Evolutionary conservation across 805 yeast species (phyloP).

Genomic region (Helenozyma baotianmanensis): DNA sequence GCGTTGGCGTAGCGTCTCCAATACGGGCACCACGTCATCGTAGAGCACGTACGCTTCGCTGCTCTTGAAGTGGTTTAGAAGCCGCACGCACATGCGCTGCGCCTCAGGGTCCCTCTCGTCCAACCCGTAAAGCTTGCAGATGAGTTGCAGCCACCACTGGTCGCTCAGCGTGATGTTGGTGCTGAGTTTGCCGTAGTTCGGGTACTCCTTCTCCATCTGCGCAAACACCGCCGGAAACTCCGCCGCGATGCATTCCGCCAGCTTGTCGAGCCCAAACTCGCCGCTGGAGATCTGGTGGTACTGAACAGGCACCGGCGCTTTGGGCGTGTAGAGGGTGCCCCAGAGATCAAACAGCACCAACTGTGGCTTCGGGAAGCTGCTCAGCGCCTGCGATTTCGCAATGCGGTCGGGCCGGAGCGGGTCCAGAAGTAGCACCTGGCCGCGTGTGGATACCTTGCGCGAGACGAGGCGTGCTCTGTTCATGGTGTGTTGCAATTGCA

Average conservation of each 20-base stretch:
- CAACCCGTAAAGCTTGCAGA: conserved; percentile 41
- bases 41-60: conserved; percentile 49
- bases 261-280: conserved; percentile 38
- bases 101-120: conserved; percentile 18
- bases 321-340: conserved; percentile 60
- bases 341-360: conserved; percentile 65
- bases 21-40: conserved; percentile 49
- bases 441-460: too few relatives aligned
- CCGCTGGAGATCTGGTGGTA: conserved; percentile 44
- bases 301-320: conserved; percentile 47
- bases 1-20: conserved; percentile 26
- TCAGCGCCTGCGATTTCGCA: conserved; percentile 10
- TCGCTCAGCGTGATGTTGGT: conserved; percentile 18
- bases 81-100: conserved; percentile 37
- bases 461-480: too few relatives aligned
- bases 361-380: conserved; percentile 35
- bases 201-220: conserved; percentile 36
- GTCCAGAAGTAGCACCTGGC: conserved; percentile 9
- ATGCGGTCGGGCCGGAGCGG: conserved; percentile 13
- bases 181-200: conserved; percentile 57
- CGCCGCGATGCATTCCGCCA: conserved; percentile 18
- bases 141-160: conserved; percentile 58
- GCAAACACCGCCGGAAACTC: conserved; percentile 32
- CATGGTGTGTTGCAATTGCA: background rate
- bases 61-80: conserved; percentile 47